phyloP scores from a whole-genome alignment of 2,329 filamentous ascomycete genomes.

The Nectriaceae sp. region DNA sequence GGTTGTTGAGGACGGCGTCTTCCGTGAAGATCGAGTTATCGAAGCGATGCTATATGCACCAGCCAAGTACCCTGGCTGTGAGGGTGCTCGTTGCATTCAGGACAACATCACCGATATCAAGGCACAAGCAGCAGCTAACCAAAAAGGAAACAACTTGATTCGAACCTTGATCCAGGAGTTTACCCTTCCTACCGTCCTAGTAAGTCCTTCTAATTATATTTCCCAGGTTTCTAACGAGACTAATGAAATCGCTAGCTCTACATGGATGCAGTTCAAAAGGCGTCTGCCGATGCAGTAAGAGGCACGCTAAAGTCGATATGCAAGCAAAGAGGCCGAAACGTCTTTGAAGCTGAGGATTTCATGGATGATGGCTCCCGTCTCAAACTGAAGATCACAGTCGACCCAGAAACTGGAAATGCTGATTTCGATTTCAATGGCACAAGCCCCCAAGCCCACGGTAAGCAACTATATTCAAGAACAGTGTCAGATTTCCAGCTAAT shows the following conservation, averaged over 20 bases:
- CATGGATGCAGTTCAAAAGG: constrained; percentile 79
- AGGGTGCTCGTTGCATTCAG: constrained; percentile 67
- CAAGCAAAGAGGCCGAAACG: constrained; percentile 67
- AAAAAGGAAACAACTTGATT: constrained; percentile 81
- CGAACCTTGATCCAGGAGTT: constrained; percentile 74
- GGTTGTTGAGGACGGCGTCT: constrained; percentile 21
- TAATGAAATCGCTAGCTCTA: too few species aligned
- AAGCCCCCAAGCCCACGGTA: constrained; percentile 19
- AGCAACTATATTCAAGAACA: too few species aligned
- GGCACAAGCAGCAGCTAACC: constrained; percentile 81
- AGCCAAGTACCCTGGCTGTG: constrained; percentile 30
- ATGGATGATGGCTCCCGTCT: constrained; percentile 87
- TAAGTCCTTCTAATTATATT: too few species aligned
- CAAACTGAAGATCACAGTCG: constrained; percentile 70
- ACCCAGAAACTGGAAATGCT: constrained; percentile 68
- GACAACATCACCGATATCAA: constrained; percentile 87
- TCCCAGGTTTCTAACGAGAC: too few species aligned
- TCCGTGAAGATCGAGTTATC: constrained; percentile 53
- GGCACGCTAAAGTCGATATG: constrained; percentile 71
- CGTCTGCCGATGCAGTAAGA: constrained; percentile 73
- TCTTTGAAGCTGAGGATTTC: constrained; percentile 65
- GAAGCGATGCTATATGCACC: constrained; percentile 52
- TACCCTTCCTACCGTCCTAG: constrained; percentile 67
- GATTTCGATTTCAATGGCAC: constrained; percentile 51
- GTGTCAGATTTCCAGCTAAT: too few species aligned